Conservation (phyloP, 495 filamentous ascomycete genomes). For the Neurospora sp. region DNA sequence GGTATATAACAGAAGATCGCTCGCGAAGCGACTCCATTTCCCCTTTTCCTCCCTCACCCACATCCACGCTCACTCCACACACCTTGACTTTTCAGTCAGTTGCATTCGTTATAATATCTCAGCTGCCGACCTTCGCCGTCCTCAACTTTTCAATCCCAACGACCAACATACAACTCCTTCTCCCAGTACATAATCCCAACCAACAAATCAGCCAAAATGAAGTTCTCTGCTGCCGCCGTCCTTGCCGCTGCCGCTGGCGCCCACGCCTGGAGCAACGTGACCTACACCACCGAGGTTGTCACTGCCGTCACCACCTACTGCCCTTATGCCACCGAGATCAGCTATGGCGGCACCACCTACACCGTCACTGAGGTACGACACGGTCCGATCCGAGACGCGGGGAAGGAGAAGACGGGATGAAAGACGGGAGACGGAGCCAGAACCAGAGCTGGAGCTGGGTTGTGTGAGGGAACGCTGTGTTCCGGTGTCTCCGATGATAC, state of each 20-base stretch:
- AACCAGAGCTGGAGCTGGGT: not conserved
- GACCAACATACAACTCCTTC: constrained; percentile 15
- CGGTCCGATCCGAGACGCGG: not conserved
- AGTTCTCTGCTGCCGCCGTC: constrained; percentile 56
- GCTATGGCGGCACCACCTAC: constrained; percentile 62
- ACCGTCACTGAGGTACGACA: constrained; percentile 56
- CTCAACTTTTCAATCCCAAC: constrained; percentile 4
- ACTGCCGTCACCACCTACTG: constrained; percentile 80
- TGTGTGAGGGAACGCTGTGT: not conserved
- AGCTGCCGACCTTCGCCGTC: constrained; percentile 1
- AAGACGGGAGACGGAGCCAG: not conserved
- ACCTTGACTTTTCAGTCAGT: constrained; percentile 50
- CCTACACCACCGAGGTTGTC: constrained; percentile 66
- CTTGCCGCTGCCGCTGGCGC: constrained; percentile 55
- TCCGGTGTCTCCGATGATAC: not conserved
- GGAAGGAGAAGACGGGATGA: not conserved
- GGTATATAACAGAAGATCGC: constrained; percentile 30
- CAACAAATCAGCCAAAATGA: constrained; percentile 64
- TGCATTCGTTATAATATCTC: constrained; percentile 42
- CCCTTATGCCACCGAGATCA: constrained; percentile 63
- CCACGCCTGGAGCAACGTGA: constrained; percentile 39
- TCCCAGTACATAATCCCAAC: constrained; percentile 34
- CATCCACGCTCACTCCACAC: constrained; percentile 33
- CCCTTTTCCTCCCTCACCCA: constrained; percentile 34
- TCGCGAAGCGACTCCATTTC: constrained; percentile 18